phyloP scores from a whole-genome alignment of 257 asterid species.

The Capsicum chinense region DNA sequence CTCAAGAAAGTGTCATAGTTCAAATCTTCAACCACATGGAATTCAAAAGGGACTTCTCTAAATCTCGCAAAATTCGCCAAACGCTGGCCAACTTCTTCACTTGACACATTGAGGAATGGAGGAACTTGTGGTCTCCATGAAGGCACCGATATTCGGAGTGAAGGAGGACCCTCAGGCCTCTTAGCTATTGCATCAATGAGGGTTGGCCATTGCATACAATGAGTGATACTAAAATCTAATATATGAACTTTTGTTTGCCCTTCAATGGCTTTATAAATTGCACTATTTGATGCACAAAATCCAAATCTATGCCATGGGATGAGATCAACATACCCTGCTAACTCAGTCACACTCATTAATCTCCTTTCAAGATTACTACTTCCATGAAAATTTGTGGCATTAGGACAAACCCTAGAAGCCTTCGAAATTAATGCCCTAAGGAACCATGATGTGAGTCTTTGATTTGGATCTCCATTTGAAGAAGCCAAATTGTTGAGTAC shows the following conservation, averaged over 20 bases:
- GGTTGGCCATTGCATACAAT: conserved; percentile 91
- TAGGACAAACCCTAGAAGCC: conserved; percentile 64
- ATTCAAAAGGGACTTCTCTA: conserved; percentile 67
- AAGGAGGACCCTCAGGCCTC: conserved; percentile 51
- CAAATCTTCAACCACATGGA: conserved; percentile 50
- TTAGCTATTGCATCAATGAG: conserved; percentile 65
- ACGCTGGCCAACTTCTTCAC: conserved; percentile 64
- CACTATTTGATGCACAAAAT: conserved; percentile 68
- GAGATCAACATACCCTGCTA: conserved; percentile 78
- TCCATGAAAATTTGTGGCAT: conserved; percentile 34
- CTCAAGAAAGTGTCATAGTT: conserved; percentile 43
- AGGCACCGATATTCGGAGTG: conserved; percentile 53
- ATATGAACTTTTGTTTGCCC: conserved; percentile 56
- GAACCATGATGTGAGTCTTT: conserved; percentile 70
- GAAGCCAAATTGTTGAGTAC: conserved; percentile 89
- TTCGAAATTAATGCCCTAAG: conserved; percentile 63
- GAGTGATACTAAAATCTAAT: conserved; percentile 69
- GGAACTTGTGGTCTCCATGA: conserved; percentile 66
- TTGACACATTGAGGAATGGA: conserved; percentile 59
- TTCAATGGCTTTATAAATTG: conserved; percentile 50
- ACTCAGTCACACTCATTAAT: conserved; percentile 70
- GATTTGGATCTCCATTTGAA: conserved; percentile 71
- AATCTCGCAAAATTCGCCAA: conserved; percentile 63
- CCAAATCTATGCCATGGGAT: conserved; percentile 88
- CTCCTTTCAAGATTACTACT: conserved; percentile 36